Conservation (phyloP, 129 eudicot species). For the Artemisia annua region DNA sequence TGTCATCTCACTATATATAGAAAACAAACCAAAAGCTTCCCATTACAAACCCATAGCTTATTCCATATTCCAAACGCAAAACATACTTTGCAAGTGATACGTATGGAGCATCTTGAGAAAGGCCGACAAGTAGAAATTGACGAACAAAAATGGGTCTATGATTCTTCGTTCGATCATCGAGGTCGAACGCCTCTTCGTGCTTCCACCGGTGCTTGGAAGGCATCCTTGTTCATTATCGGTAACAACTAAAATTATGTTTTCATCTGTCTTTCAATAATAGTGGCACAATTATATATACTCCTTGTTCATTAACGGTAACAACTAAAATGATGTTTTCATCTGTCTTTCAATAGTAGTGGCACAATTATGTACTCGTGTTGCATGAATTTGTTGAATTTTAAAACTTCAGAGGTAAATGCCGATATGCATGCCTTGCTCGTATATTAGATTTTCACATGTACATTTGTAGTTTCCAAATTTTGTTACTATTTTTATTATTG, state of each 20-base stretch:
- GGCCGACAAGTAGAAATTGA: slow-evolving; percentile 39
- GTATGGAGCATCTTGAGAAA: slow-evolving; percentile 52
- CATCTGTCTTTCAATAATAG: not conserved
- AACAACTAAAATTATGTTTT: not conserved
- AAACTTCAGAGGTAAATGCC: too few species aligned
- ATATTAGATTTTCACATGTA: too few species aligned
- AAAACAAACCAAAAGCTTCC: slow-evolving; percentile 27
- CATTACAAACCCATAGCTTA: slow-evolving; percentile 25
- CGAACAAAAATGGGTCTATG: slow-evolving; percentile 69
- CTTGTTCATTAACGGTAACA: too few species aligned
- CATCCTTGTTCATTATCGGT: slow-evolving; percentile 76
- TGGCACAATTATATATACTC: not conserved
- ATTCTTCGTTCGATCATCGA: slow-evolving; percentile 70
- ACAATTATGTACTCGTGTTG: not conserved
- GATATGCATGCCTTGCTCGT: too few species aligned
- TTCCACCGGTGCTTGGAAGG: slow-evolving; percentile 84
- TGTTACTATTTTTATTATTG: too few species aligned
- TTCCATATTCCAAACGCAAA: slow-evolving; percentile 16
- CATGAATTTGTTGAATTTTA: not conserved
- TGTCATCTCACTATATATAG: too few species aligned
- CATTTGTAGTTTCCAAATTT: too few species aligned
- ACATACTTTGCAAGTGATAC: slow-evolving; percentile 20
- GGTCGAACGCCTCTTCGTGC: slow-evolving; percentile 73
- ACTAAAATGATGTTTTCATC: too few species aligned
- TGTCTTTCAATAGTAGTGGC: too few species aligned